A percentile compares a stretch with the other conserved stretches of the same genome.
phyloP scores from a whole-genome alignment of 176 grass and related monocot genomes.

The Aegilops tauschii region DNA sequence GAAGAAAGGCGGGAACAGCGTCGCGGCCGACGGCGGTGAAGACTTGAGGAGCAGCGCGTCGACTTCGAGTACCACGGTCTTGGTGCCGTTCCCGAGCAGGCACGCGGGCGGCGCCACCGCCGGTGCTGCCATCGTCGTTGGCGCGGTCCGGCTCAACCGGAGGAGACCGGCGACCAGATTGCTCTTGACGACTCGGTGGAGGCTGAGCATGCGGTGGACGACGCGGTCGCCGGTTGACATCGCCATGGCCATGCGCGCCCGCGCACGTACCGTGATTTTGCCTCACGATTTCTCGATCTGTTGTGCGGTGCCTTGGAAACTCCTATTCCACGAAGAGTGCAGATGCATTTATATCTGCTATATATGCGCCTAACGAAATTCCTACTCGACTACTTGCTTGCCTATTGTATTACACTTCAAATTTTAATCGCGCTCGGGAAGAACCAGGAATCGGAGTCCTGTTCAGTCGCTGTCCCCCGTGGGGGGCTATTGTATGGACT shows the following conservation, averaged over 20 bases:
- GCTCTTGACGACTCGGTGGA: not conserved
- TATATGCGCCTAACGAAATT: not conserved
- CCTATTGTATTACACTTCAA: no score
- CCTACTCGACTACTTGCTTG: not conserved
- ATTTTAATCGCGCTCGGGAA: no score
- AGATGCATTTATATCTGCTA: not conserved
- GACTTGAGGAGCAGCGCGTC: slow-evolving; percentile 26
- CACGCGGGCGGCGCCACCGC: not conserved
- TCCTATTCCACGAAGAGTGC: not conserved
- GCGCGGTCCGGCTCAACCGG: not conserved
- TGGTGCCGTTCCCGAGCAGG: not conserved
- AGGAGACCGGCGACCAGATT: not conserved
- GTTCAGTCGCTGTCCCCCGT: no score
- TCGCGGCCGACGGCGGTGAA: not conserved
- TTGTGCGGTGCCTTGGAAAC: not conserved
- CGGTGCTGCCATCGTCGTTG: not conserved
- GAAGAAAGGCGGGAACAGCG: slow-evolving; percentile 30
- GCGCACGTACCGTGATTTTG: not conserved
- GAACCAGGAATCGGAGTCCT: no score
- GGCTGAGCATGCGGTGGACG: not conserved
- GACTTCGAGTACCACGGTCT: slow-evolving; percentile 16
- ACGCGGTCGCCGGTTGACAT: not conserved
- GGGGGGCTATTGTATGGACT: no score
- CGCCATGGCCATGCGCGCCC: not conserved
- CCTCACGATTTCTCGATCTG: not conserved